These are phyloP conservation scores for Podospora pseudopauciseta DNA, from an alignment of 495 filamentous ascomycete species.

Conservation along the genomic window DNA sequence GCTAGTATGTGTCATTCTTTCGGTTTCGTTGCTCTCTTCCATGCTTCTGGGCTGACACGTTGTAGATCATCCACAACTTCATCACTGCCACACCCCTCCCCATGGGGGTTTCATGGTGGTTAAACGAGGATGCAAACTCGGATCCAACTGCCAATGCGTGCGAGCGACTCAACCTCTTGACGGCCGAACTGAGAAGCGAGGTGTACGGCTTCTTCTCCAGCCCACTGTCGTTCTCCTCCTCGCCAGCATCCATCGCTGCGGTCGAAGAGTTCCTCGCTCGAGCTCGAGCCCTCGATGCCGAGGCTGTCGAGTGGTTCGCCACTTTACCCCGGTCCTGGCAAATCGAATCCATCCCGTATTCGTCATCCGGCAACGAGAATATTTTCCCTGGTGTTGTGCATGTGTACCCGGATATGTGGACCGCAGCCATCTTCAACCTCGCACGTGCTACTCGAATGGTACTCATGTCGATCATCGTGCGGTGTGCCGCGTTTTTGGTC, in stretches of 20 bases:
- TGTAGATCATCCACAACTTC: conserved; percentile 47
- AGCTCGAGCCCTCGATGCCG: conserved; percentile 41
- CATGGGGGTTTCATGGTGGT: conserved; percentile 54
- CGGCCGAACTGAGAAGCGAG: conserved; percentile 47
- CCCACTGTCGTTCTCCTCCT: conserved; percentile 21
- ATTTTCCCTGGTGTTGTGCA: conserved; percentile 52
- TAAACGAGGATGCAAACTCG: conserved; percentile 35
- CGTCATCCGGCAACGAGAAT: conserved; percentile 25
- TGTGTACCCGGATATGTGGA: conserved; percentile 49
- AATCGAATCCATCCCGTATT: conserved; percentile 40
- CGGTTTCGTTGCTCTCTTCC: background rate
- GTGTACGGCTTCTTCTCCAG: conserved; percentile 39
- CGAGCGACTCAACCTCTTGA: conserved; percentile 43
- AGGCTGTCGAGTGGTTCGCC: conserved; percentile 43
- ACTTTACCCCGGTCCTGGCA: conserved; percentile 39
- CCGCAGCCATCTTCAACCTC: conserved; percentile 46
- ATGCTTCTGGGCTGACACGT: background rate
- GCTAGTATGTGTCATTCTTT: conserved; percentile 38
- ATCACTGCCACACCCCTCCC: conserved; percentile 41
- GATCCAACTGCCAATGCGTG: conserved; percentile 39
- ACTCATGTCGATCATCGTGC: conserved; percentile 42
- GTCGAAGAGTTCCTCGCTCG: conserved; percentile 42
- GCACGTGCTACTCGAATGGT: conserved; percentile 44
- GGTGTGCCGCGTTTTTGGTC: conserved; percentile 51
- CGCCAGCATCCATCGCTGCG: conserved; percentile 37